Percentiles rank a stretch among this genome's conserved stretches.
These are phyloP conservation scores for Neoboletus subvelutipes DNA, from an alignment of 768 basidiomycete genomes.

Conservation along the genomic window DNA sequence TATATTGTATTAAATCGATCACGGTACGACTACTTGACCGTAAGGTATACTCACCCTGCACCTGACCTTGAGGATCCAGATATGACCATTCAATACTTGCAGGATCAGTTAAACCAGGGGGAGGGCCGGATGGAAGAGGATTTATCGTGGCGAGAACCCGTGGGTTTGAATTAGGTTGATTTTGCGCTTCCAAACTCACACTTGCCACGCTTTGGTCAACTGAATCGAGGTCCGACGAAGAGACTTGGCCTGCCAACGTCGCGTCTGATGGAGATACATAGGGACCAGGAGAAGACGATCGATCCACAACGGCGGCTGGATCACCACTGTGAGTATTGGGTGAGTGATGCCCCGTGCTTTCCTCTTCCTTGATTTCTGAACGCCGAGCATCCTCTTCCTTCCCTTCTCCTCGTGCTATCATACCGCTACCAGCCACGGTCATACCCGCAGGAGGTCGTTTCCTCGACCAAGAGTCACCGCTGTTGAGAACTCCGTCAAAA, in stretches of 20 bases:
- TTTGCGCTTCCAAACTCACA: constrained; percentile 17
- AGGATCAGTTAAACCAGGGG: constrained; percentile 52
- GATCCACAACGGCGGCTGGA: constrained; percentile 7
- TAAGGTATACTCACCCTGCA: constrained; percentile 65
- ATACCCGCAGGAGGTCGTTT: constrained; percentile 61
- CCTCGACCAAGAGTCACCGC: constrained; percentile 70
- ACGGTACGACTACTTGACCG: background rate
- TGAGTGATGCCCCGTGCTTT: constrained; percentile 22
- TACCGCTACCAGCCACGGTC: constrained; percentile 39
- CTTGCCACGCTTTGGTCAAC: constrained; percentile 11
- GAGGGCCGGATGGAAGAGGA: constrained; percentile 33
- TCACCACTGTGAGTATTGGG: constrained; percentile 7
- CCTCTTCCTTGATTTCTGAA: constrained; percentile 59
- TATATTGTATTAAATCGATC: constrained; percentile 31
- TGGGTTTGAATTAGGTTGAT: constrained; percentile 4
- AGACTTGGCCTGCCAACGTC: constrained; percentile 5
- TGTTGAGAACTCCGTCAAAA: constrained; percentile 71
- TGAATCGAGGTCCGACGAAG: constrained; percentile 10
- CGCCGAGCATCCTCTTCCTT: constrained; percentile 40
- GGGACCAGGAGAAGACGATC: constrained; percentile 10
- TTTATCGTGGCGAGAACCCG: constrained; percentile 10
- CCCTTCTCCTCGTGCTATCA: constrained; percentile 41
- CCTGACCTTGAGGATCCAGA: constrained; percentile 85
- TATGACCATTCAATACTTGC: constrained; percentile 84
- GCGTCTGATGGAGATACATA: constrained; percentile 10